A percentile compares a stretch with the other conserved stretches of the same genome.
Evolutionary conservation across 2,329 filamentous ascomycete genomes (phyloP).

Genomic region (Ascochyta koolunga): DNA sequence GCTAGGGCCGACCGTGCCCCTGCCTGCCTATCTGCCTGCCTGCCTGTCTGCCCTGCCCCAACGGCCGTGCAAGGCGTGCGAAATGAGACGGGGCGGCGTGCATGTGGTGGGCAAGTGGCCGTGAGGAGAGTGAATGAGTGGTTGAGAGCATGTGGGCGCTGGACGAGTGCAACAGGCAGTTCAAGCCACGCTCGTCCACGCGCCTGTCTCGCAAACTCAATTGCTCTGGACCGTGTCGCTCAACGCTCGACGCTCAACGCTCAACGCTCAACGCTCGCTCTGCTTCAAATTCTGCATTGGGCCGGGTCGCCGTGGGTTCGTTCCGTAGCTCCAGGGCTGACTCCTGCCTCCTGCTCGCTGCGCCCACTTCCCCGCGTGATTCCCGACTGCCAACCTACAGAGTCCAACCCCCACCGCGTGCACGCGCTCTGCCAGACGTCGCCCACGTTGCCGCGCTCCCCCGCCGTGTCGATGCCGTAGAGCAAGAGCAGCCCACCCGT

Average conservation of each 20-base stretch:
- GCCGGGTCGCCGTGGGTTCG: conserved; percentile 15
- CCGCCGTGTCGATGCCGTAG: conserved; percentile 19
- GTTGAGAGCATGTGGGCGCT: not conserved
- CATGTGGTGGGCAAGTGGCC: conserved; percentile 1
- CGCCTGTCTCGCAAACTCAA: conserved; percentile 17
- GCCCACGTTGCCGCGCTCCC: conserved; percentile 21
- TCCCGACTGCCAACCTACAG: conserved; percentile 14
- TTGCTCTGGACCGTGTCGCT: conserved; percentile 19
- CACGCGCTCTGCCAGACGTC: conserved; percentile 16
- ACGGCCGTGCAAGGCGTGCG: conserved; percentile 22
- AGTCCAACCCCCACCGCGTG: conserved; percentile 13
- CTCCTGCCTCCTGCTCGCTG: conserved; percentile 7
- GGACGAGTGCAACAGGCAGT: not conserved
- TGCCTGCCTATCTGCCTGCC: too few species aligned
- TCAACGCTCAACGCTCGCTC: conserved; percentile 25
- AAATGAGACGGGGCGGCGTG: conserved; percentile 21
- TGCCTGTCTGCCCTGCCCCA: too few species aligned
- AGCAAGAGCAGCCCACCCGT: conserved; percentile 10
- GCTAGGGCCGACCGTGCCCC: conserved; percentile 11
- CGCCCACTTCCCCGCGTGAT: conserved; percentile 17
- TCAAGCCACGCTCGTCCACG: conserved; percentile 1
- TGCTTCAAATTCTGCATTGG: conserved; percentile 21
- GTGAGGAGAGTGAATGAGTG: not conserved
- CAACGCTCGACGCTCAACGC: conserved; percentile 27
- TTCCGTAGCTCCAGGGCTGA: conserved; percentile 13